phyloP scores from a whole-genome alignment of 176 grass and related monocot genomes.

The Eleusine coracana region DNA sequence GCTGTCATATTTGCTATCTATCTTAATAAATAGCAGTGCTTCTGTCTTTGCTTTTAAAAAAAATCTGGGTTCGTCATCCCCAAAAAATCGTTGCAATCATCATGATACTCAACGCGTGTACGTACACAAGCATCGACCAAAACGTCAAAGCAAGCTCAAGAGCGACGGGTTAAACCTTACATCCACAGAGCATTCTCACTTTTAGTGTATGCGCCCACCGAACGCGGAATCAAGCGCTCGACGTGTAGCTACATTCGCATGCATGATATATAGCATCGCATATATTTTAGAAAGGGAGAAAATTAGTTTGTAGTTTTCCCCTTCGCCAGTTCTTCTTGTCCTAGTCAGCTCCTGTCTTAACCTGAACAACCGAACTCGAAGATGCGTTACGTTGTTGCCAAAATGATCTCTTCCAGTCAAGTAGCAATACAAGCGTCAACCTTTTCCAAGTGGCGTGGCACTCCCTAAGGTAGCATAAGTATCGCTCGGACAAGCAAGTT shows the following conservation, averaged over 20 bases:
- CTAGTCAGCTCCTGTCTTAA: neutral
- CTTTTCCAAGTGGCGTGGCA: neutral
- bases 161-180: neutral
- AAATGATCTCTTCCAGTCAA: too few relatives aligned
- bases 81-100: neutral
- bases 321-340: neutral
- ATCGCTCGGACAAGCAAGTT: neutral
- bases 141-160: too few relatives aligned
- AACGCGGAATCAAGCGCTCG: neutral
- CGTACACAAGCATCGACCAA: neutral
- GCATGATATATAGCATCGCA: neutral
- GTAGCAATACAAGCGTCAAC: too few relatives aligned
- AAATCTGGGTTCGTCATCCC: too few relatives aligned
- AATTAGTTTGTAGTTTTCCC: neutral
- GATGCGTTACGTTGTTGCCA: slow-evolving; percentile 40
- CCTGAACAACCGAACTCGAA: neutral
- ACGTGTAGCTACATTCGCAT: neutral
- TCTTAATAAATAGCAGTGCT: too few relatives aligned
- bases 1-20: too few relatives aligned
- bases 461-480: neutral
- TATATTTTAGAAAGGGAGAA: neutral
- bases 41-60: too few relatives aligned
- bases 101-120: neutral
- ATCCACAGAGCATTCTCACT: neutral
- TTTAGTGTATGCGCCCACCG: neutral